These are phyloP conservation scores for Bipolaris oryzae DNA, from an alignment of 2,329 filamentous ascomycete species.

Conservation along the genomic window DNA sequence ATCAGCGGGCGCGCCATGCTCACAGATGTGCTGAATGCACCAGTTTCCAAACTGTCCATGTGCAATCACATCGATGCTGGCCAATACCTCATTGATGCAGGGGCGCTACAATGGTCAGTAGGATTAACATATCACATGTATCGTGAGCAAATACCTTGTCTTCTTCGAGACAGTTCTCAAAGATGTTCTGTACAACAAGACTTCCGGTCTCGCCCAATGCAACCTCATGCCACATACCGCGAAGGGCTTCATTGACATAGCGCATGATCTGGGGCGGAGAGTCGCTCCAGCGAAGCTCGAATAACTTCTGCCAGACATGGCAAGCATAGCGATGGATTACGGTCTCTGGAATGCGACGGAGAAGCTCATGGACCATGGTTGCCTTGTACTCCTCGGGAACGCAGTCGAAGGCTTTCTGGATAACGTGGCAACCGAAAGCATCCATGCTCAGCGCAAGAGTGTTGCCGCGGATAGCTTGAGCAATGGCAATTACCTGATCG, in stretches of 20 bases:
- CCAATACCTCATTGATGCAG: constrained; percentile 94
- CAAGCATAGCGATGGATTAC: constrained; percentile 98
- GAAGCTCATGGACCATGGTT: constrained; percentile 96
- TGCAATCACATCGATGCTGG: constrained; percentile 93
- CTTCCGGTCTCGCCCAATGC: constrained; percentile 96
- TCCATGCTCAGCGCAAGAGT: constrained; percentile 97
- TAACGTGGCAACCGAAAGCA: constrained; percentile 95
- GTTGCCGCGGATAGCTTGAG: constrained; percentile 90
- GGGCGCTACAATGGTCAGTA: constrained; percentile 68
- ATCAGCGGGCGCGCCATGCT: constrained; percentile 89
- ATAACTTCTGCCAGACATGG: constrained; percentile 99
- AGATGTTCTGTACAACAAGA: constrained; percentile 98
- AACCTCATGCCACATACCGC: constrained; percentile 98
- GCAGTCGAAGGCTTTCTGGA: constrained; percentile 98
- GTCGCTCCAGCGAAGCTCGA: constrained; percentile 94
- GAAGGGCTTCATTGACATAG: constrained; percentile 92
- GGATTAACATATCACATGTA: background rate
- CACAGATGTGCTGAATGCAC: constrained; percentile 99
- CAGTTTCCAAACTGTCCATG: constrained; percentile 99
- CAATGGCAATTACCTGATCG: constrained; percentile 91
- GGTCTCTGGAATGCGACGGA: constrained; percentile 94
- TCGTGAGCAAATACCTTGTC: constrained; percentile 74
- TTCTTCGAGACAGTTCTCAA: constrained; percentile 97
- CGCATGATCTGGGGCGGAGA: constrained; percentile 98
- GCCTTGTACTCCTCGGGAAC: constrained; percentile 98